Evolutionary conservation across 2,329 filamentous ascomycete species (phyloP), one percentile per base, ranked within the genome.

Genomic region (Scedosporium aurantiacum): DNA sequence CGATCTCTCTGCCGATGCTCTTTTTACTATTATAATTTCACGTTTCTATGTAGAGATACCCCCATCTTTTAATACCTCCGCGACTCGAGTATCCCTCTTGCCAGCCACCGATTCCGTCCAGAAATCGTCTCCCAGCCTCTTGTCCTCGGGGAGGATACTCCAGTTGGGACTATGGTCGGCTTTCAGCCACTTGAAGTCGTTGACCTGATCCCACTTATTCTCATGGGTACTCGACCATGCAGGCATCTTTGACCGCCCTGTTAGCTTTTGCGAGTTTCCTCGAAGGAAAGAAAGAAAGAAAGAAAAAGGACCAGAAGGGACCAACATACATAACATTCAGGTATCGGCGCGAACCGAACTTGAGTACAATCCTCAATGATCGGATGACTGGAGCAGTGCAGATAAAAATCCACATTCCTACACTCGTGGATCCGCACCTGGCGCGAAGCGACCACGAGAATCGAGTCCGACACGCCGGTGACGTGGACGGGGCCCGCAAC

Each of bases 161-260:
- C 93, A 99, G 70, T 99, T 92, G 2, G 94, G 94, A 70, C 90
- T 97, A 32, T 84, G 84, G 62, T 89, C 90, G 16, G 83, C 80
- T 73, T 92, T 95, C 65, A 97, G 82, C 94, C 94, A 97, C 75
- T 96, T 96, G 79, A 99, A 99, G 72, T 99, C 94, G 72, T 97
- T 90, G 16, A 97, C 89, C 68, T 94, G 85, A 67, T 92, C 82
- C 90, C 91, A 99, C 68, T 88, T 83, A 70, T 96, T 93, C 62
- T 74, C 74, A 3, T 69, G 59, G 21, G 59, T 61, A 23, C 28
- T 25, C 7, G 59, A 61, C 59, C 59, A 61, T 32, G 32, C 50
- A 23, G 59, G 59, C 28, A 21, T 57, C 59, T 60, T 37, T 14
- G 10, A 14, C 16, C 16, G 12, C 28, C 28, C 28, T 14, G 45